A percentile compares a stretch with the other conserved stretches of the same genome.
These are phyloP conservation scores for Coemansia sp. DNA, from an alignment of 192 early-diverging fungal genomes.

Conservation along the genomic window DNA sequence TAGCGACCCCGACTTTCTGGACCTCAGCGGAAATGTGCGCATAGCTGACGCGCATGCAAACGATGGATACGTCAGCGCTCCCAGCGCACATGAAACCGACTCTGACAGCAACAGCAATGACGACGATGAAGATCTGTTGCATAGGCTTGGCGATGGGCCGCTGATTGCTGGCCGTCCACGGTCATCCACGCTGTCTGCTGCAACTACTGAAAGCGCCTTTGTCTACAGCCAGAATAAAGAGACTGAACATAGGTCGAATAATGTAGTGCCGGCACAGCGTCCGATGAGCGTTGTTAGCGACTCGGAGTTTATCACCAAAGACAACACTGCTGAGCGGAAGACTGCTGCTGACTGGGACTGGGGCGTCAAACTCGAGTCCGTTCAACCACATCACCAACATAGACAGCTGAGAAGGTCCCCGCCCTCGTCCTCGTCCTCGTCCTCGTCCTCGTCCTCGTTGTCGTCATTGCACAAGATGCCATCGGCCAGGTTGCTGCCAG, in stretches of 20 bases:
- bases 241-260: not conserved
- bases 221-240: not conserved
- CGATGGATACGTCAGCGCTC: slow-evolving; percentile 70
- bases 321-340: not conserved
- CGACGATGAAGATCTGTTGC: not conserved
- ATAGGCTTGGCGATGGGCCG: not conserved
- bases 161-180: slow-evolving; percentile 6
- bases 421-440: not conserved
- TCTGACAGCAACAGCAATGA: slow-evolving; percentile 6
- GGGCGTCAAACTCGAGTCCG: slow-evolving; percentile 32
- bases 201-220: not conserved
- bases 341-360: slow-evolving; percentile 52
- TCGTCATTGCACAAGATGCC: not conserved
- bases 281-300: slow-evolving; percentile 37
- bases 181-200: slow-evolving; percentile 2
- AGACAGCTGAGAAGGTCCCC: not conserved
- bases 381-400: not conserved
- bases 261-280: slow-evolving; percentile 1
- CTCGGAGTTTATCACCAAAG: slow-evolving; percentile 20
- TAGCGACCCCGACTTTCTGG: slow-evolving; percentile 46
- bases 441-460: not conserved
- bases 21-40: slow-evolving; percentile 30
- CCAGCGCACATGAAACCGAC: slow-evolving; percentile 62
- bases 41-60: slow-evolving; percentile 1
- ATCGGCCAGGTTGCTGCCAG: not conserved